Percentiles rank a stretch among this genome's conserved stretches.
Evolutionary conservation across 805 yeast genomes (phyloP).

Genomic region (Yarrowia sp.): DNA sequence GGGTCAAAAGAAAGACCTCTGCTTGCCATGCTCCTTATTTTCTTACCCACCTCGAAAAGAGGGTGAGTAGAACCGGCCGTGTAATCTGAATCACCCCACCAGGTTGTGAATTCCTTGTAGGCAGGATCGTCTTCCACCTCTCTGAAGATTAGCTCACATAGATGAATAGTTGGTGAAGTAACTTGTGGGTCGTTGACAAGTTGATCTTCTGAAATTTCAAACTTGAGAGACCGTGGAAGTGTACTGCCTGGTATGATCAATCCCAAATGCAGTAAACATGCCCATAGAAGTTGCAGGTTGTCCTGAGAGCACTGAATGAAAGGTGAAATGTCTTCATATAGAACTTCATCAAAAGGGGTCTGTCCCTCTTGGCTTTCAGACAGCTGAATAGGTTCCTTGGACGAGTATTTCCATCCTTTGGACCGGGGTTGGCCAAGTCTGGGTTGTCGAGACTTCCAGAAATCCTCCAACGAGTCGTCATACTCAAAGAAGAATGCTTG

Average conservation of each 20-base stretch:
- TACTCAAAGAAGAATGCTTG: neutral
- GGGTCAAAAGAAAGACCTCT: slow-evolving; percentile 9
- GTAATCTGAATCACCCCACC: slow-evolving; percentile 12
- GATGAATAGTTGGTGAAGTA: neutral
- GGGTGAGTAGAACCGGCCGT: neutral
- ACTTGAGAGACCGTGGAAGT: neutral
- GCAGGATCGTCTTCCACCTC: neutral
- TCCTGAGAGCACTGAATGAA: neutral
- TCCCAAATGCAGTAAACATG: neutral
- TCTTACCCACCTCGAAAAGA: neutral
- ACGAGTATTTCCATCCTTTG: slow-evolving; percentile 12
- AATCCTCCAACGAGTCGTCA: neutral
- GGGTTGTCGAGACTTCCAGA: slow-evolving; percentile 7
- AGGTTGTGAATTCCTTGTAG: neutral
- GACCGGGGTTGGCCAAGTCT: neutral
- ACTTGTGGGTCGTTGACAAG: neutral
- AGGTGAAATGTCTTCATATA: slow-evolving; percentile 4
- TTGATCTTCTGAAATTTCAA: neutral
- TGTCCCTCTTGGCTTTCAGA: neutral
- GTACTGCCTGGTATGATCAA: neutral
- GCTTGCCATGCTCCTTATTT: neutral
- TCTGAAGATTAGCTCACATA: slow-evolving; percentile 9
- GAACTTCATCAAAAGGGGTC: slow-evolving; percentile 2
- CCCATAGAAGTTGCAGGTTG: neutral
- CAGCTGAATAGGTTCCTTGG: neutral